Evolutionary conservation across 805 yeast genomes (phyloP), one percentile per base, ranked within the genome.

Genomic region (Zygosaccharomyces siamensis): DNA sequence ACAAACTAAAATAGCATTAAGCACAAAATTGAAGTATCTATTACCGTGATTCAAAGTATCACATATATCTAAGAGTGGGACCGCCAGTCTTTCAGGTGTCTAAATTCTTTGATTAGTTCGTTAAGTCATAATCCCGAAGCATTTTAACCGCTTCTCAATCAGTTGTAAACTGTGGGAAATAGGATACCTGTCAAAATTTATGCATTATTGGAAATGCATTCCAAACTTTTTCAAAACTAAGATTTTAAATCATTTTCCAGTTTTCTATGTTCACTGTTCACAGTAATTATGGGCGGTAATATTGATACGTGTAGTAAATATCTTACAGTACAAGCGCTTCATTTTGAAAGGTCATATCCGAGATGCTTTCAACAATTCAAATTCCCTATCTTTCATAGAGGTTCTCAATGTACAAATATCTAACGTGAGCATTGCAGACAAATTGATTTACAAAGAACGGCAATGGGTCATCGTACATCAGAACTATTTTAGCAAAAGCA

Each of bases 401-500:
- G 68, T 68, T 23, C 47, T 67, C 49, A 51, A 56, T 28, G 51
- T 66, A 32, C 46, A 50, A 18, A 53, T 57, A 37, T 53, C 58
- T 12, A 64, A 66, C 23, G 50, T 67, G 47, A 56, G 62, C 23
- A 50, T 67, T 37, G 59, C 55, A 10, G 71, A 70, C 57, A 51
- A 59, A 24, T 52, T 67, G 47, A 55, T 56, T 54, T 37, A 56
- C 16, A 64, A 56, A 48, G 56, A 66, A 53, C 58, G 59, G 33
- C 57, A 59, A 46, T 67, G 66, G 66, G 44, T 66, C 61, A 21
- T 69, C 71, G 21, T 64, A 66, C 7, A 56, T 66, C 16, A 57
- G 49, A 27, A 67, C 69, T 4, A 55, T 60, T 21, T 52, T 67
- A 46, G 67, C 70, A 3, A 54, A 61, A 52, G 55, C 58, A 28